phyloP scores from a whole-genome alignment of 257 asterid species.

The Rubia yunnanensis region DNA sequence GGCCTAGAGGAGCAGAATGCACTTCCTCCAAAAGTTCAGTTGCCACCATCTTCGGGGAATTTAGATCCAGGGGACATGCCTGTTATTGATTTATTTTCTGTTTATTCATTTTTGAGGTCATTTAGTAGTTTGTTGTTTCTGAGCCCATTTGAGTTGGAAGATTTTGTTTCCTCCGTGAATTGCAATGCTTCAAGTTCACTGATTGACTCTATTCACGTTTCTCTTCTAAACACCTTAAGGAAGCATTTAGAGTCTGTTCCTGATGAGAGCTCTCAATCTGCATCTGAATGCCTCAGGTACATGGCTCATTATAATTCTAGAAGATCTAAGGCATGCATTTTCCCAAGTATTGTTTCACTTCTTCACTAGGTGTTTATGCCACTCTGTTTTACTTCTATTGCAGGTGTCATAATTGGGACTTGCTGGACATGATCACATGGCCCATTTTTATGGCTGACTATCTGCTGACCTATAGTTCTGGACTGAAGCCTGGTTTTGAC shows the following conservation, averaged over 20 bases:
- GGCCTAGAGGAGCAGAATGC: constrained; percentile 19
- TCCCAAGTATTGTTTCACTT: not conserved
- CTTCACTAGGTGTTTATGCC: constrained; percentile 12
- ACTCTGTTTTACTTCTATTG: constrained; percentile 15
- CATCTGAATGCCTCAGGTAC: constrained; percentile 78
- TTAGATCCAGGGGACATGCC: constrained; percentile 56
- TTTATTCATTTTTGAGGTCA: constrained; percentile 89
- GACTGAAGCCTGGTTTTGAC: constrained; percentile 53
- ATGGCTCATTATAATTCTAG: constrained; percentile 12
- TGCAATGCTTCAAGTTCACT: constrained; percentile 52
- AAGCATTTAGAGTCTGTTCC: constrained; percentile 68
- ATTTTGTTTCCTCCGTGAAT: constrained; percentile 59
- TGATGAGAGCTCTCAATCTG: constrained; percentile 53
- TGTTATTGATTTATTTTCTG: constrained; percentile 56
- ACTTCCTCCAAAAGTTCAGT: constrained; percentile 55
- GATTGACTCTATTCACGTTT: constrained; percentile 73
- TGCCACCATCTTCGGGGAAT: constrained; percentile 64
- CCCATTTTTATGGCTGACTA: constrained; percentile 83
- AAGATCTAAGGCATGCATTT: not conserved
- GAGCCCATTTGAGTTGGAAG: constrained; percentile 87
- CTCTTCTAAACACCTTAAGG: constrained; percentile 69
- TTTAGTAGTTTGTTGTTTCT: constrained; percentile 70
- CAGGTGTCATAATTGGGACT: constrained; percentile 93
- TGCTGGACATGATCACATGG: constrained; percentile 91
- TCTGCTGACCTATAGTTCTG: constrained; percentile 59